Evolutionary conservation across 2,329 filamentous ascomycete species (phyloP).

Genomic region (Fusarium newnesense): DNA sequence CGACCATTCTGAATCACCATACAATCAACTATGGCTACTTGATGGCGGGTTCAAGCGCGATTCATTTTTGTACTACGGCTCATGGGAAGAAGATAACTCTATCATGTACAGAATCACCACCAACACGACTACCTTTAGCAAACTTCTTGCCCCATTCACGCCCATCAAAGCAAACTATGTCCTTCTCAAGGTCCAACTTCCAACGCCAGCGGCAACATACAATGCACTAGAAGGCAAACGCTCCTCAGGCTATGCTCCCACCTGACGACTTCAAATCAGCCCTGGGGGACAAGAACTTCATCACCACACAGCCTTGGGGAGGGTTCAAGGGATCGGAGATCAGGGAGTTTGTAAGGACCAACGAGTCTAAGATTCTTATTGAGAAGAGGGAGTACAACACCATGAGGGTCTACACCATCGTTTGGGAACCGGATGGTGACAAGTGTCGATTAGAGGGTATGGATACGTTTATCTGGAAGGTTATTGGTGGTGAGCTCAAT

Average conservation of each 20-base stretch:
- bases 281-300: not conserved
- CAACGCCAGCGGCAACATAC: not conserved
- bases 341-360: not conserved
- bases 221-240: not conserved
- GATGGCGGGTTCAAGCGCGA: not conserved
- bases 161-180: not conserved
- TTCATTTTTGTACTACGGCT: not conserved
- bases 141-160: not conserved
- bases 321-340: not conserved
- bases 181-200: not conserved
- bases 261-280: not conserved
- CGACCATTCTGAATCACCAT: not conserved
- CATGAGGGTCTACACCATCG: not conserved
- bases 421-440: not conserved
- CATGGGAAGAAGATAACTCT: not conserved
- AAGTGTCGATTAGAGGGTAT: not conserved
- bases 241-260: not conserved
- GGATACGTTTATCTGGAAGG: not conserved
- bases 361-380: not conserved
- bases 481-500: not conserved
- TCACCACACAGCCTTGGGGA: accelerated
- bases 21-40: not conserved
- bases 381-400: not conserved
- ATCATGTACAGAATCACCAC: not conserved
- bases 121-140: accelerated